Evolutionary conservation across 1,284 basidiomycete species (phyloP).

Genomic region (Ustilago nuda): DNA sequence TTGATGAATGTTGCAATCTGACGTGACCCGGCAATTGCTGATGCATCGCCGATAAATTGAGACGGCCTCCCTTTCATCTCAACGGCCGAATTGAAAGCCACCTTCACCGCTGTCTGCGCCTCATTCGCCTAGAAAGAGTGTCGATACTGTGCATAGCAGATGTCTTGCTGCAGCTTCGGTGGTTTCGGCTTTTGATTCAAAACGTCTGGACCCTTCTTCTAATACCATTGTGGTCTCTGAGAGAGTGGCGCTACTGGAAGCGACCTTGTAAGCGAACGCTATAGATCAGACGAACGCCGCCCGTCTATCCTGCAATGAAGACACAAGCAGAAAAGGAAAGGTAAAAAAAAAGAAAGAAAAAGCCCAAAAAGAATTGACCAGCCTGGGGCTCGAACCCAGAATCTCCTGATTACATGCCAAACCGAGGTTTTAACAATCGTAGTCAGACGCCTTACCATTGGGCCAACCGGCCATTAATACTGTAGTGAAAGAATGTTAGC

Average conservation of each 20-base stretch:
- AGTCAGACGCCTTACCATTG: constrained; percentile 63
- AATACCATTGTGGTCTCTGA: too few species aligned
- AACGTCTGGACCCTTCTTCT: too few species aligned
- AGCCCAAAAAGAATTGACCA: constrained; percentile 37
- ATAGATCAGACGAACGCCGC: too few species aligned
- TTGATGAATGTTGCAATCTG: not conserved
- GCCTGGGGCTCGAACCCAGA: constrained; percentile 61
- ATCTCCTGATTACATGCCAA: constrained; percentile 49
- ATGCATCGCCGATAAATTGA: not conserved
- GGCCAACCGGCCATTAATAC: constrained; percentile 49
- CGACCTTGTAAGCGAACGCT: too few species aligned
- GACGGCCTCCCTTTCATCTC: not conserved
- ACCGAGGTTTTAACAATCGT: constrained; percentile 19
- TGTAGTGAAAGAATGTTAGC: accelerated
- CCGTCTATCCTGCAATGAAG: not conserved
- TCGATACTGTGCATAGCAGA: too few species aligned
- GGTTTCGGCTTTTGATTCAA: too few species aligned
- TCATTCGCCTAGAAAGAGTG: too few species aligned
- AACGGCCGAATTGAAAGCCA: too few species aligned
- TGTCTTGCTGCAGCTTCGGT: too few species aligned
- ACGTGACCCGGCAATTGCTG: not conserved
- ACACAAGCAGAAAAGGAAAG: not conserved
- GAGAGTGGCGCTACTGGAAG: too few species aligned
- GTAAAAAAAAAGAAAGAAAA: not conserved
- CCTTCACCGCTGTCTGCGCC: too few species aligned